Evolutionary conservation across 2,329 filamentous ascomycete species (phyloP).

Genomic region (Emergomyces africanus): DNA sequence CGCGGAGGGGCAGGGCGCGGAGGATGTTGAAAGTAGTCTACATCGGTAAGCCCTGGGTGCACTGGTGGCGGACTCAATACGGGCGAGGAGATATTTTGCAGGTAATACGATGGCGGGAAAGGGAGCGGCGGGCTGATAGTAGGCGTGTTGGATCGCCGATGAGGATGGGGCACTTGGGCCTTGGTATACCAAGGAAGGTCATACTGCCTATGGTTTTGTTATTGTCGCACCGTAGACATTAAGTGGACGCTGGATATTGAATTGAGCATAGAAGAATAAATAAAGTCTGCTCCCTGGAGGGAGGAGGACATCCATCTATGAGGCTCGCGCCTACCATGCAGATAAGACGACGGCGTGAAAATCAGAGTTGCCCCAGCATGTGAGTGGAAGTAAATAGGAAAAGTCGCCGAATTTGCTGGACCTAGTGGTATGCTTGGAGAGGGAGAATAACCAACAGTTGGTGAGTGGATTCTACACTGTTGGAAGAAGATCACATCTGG

Average conservation of each 20-base stretch:
- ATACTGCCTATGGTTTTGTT: not conserved
- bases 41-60: not conserved
- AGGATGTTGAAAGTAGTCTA: not conserved
- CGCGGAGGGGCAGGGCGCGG: not conserved
- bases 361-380: not conserved
- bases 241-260: not conserved
- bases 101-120: not conserved
- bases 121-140: conserved; percentile 1
- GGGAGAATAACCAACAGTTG: not conserved
- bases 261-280: not conserved
- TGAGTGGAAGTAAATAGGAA: not conserved
- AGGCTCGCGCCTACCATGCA: not conserved
- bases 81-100: not conserved
- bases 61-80: not conserved
- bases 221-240: not conserved
- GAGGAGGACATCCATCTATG: not conserved
- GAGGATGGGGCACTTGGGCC: not conserved
- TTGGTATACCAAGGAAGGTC: not conserved
- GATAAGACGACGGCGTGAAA: not conserved
- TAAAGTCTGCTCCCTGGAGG: not conserved
- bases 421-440: not conserved
- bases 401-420: not conserved
- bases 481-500: not conserved
- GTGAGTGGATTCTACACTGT: not conserved
- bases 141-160: not conserved